These are phyloP conservation scores for Aphanomyces stellatus DNA, from an alignment of 352 stramenopile species.

Conservation along the genomic window DNA sequence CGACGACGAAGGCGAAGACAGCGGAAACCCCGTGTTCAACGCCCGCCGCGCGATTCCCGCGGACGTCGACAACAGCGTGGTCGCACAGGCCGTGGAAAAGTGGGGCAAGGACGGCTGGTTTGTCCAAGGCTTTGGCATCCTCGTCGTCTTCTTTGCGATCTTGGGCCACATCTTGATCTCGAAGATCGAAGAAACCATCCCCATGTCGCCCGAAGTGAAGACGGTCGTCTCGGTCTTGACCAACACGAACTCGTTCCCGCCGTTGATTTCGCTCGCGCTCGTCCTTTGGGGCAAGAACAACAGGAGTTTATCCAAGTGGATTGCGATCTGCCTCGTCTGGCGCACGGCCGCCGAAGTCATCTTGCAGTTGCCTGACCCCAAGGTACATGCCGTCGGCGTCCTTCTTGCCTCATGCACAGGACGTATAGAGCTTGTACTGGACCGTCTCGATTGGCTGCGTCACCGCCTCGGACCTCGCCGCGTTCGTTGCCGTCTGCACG, in stretches of 20 bases:
- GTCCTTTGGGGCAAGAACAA: constrained; percentile 29
- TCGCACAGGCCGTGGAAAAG: background rate
- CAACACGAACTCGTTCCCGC: constrained; percentile 50
- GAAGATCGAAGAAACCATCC: constrained; percentile 7
- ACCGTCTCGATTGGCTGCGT: constrained; percentile 32
- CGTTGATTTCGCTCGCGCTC: constrained; percentile 54
- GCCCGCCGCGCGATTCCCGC: background rate
- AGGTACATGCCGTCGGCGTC: background rate
- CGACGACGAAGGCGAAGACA: background rate
- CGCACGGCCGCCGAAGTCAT: constrained; percentile 58
- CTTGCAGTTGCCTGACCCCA: constrained; percentile 40
- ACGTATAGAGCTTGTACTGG: constrained; percentile 29
- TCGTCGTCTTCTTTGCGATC: constrained; percentile 18
- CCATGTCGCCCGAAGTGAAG: constrained; percentile 18
- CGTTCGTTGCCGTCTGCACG: constrained; percentile 38
- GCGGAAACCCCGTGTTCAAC: background rate
- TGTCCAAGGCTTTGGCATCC: background rate
- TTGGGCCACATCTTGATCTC: background rate
- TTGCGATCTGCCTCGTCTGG: constrained; percentile 73
- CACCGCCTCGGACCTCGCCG: constrained; percentile 43
- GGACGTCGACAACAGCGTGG: background rate
- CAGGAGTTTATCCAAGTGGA: constrained; percentile 61
- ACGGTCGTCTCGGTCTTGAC: constrained; percentile 42
- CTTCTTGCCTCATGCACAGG: constrained; percentile 6
- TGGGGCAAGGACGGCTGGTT: background rate